A percentile compares a stretch with the other conserved stretches of the same genome.
Evolutionary conservation across 257 asterid genomes (phyloP).

Genomic region (Solanum chiquidenum): DNA sequence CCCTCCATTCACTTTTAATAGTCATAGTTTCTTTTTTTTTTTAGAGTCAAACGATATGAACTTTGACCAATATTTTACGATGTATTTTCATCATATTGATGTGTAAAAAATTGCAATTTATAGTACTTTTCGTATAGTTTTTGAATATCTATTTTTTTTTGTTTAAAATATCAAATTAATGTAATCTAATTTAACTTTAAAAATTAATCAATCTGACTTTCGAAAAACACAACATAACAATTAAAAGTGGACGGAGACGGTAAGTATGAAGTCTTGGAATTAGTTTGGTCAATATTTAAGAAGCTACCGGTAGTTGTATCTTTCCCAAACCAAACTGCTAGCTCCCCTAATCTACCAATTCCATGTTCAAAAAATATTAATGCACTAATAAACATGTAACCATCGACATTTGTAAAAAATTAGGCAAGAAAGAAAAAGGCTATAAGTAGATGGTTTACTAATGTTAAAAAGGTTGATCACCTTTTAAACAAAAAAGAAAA

Average conservation of each 20-base stretch:
- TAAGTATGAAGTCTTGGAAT: not conserved
- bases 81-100: not conserved
- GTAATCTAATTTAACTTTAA: no score
- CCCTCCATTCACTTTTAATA: no score
- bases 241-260: accelerated
- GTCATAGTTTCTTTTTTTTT: no score
- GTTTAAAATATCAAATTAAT: no score
- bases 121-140: not conserved
- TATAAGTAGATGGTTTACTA: not conserved
- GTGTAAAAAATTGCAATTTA: no score
- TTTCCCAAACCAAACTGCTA: not conserved
- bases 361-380: not conserved
- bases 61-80: no score
- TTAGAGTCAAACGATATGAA: no score
- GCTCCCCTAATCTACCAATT: not conserved
- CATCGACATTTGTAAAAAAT: not conserved
- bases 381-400: not conserved
- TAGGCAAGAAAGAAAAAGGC: not conserved
- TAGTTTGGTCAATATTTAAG: not conserved
- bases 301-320: not conserved
- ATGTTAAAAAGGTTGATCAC: not conserved
- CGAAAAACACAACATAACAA: accelerated
- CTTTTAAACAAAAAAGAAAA: no score
- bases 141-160: no score
- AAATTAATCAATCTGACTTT: no score